Evolutionary conservation across 164 flowering plant species (phyloP), one percentile per base, ranked within the genome.

Genomic region (Nelumbo lutea): DNA sequence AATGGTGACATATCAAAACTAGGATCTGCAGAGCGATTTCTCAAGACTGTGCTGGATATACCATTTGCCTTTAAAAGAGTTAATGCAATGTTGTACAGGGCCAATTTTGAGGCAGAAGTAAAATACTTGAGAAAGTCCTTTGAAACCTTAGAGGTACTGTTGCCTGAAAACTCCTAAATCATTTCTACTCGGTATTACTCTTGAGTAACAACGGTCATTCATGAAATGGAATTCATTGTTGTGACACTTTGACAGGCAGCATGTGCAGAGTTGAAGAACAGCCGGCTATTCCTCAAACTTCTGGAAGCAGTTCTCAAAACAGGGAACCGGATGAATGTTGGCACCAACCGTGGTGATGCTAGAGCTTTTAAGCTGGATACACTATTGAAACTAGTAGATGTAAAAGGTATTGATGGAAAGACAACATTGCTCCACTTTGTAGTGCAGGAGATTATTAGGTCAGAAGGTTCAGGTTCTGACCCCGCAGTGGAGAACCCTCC

Each of bases 391-490:
- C 83, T 95, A 14, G 94, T 81, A 10, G 99, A 95, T 73, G 79
- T 95, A 72, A 92, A 95, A 74, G 99, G 97, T 59, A 87, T 89
- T 8, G 99, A 95, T 78, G 99, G 99, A 51, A 90, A 92, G 73
- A 95, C 99, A 39, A 95, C 99, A 55, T 76, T 95, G 70, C 98
- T 95, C 5, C 99, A 95, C 74, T 95, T 95, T 79, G 99, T 95
- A 56, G 99, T 95, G 42, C 99, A 95, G 82, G 98, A 95, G 83
- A 92, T 95, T 45, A 85, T 86, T 59, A 80, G 94, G 73, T 85
- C 97, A 27, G 96, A 89, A 77, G 92, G 87, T 38, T 52, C 76
- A 42, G 79, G 67, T 65, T 61, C 83, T 52, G 81, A 80, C 56
- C 61, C 78, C 52, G 65, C 77, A 47, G 64, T 60, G 50, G 80